Percentiles rank a stretch among this genome's conserved stretches.
phyloP scores from a whole-genome alignment of 176 grass and related monocot genomes.

The Oryza brachyantha region DNA sequence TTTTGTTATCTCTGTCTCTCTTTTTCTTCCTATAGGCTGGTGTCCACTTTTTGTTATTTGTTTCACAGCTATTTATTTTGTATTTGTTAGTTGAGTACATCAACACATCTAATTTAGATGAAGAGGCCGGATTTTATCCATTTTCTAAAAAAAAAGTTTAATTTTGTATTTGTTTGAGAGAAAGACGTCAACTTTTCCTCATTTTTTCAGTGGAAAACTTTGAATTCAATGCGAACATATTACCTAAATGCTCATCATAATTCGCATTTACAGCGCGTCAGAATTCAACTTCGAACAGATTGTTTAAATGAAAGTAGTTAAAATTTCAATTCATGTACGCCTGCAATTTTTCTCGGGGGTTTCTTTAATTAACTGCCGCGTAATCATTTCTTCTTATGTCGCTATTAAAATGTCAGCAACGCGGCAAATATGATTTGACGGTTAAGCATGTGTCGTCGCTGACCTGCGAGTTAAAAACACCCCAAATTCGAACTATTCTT shows the following conservation, averaged over 20 bases:
- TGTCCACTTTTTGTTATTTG: not conserved
- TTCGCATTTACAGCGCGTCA: not conserved
- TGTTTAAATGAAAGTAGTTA: not conserved
- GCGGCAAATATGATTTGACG: not conserved
- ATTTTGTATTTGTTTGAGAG: too few species aligned
- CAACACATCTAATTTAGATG: too few species aligned
- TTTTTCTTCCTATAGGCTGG: not conserved
- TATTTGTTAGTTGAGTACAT: too few species aligned
- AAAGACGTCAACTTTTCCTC: not conserved
- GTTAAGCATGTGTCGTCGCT: conserved; percentile 13
- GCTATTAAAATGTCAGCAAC: not conserved
- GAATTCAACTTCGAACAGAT: not conserved
- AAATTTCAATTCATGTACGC: not conserved
- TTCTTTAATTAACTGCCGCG: not conserved
- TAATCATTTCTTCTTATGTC: not conserved
- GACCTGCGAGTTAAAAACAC: not conserved
- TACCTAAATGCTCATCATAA: not conserved
- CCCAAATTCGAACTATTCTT: not conserved
- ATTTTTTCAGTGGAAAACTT: not conserved
- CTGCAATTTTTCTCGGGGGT: not conserved
- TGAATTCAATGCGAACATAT: not conserved
- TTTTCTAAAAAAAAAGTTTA: too few species aligned
- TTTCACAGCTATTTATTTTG: not conserved
- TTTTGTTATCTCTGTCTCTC: not conserved
- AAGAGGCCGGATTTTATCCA: too few species aligned